Percentiles rank a stretch among this genome's conserved stretches.
Evolutionary conservation across 2,329 filamentous ascomycete genomes (phyloP).

Genomic region (Xylariomycetidae sp.): DNA sequence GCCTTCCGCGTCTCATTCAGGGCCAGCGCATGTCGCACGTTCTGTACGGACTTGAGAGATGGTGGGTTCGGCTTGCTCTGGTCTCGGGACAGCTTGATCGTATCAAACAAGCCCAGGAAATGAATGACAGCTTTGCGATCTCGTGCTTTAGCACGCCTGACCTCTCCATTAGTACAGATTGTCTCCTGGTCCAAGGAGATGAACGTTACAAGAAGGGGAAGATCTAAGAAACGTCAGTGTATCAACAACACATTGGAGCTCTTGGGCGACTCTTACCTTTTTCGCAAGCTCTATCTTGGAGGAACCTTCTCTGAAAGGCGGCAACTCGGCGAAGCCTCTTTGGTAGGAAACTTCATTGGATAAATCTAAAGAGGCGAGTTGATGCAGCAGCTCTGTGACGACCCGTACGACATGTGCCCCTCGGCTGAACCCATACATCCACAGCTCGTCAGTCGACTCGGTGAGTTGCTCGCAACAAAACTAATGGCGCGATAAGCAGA

Average conservation of each 20-base stretch:
- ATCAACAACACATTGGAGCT: too few relatives aligned
- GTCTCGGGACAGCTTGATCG: conserved; percentile 26
- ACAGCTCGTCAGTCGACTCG: conserved; percentile 30
- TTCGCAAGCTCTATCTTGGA: conserved; percentile 8
- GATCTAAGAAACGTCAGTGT: conserved; percentile 4
- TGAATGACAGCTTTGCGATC: conserved; percentile 27
- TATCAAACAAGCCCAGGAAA: conserved; percentile 34
- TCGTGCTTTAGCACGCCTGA: conserved; percentile 12
- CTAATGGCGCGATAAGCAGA: conserved; percentile 2
- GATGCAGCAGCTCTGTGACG: conserved; percentile 33
- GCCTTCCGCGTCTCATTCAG: conserved; percentile 31
- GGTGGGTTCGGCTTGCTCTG: conserved; percentile 24
- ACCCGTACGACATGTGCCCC: conserved; percentile 34
- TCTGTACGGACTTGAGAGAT: conserved; percentile 24
- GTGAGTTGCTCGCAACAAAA: conserved; percentile 14
- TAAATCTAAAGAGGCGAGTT: conserved; percentile 12
- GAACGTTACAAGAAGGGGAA: conserved; percentile 15
- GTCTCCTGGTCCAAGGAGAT: too few relatives aligned
- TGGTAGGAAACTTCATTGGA: conserved; percentile 13
- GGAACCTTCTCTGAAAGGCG: conserved; percentile 11
- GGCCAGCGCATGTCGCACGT: conserved; percentile 34
- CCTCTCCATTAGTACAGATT: too few relatives aligned
- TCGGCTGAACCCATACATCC: conserved; percentile 35
- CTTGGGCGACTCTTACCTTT: too few relatives aligned
- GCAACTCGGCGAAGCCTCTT: conserved; percentile 6